Base-by-base conservation (phyloP, 108 stramenopile species). In the Conticribra weissflogii region DNA sequence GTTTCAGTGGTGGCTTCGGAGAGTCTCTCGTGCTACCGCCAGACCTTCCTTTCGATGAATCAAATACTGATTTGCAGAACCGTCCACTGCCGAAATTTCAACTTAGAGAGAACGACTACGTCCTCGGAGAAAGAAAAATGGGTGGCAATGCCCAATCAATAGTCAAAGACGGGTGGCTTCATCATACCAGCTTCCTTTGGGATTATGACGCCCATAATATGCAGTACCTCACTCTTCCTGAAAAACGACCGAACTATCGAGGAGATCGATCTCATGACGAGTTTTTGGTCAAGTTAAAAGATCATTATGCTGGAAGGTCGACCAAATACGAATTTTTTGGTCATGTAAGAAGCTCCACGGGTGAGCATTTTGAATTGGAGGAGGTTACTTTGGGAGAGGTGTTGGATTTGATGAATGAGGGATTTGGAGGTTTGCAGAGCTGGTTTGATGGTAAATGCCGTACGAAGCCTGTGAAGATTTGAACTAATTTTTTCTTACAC, bases 121-220 rank as follows among this genome's bases (percentile, higher is more conserved):
- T 95, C 19, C 53, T 97, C 8, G 89, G 83, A 9, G 79, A 88
- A 52, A 59, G 71, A 9, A 98, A 98, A 88, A 85, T 98, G 68
- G 98, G 89, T 22, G 98, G 98, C 8, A 98, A 98, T 80, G 96
- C 98, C 1, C 98, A 98, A 68, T 49, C 85, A 27, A 97, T 98
- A 55, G 78, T 83, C 17, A 88, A 79, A 59, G 80, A 61, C 15
- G 95, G 95, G 7, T 98, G 87, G 84, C 68, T 97, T 7, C 98
- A 98, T 65, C 98, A 98, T 68, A 98, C 98, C 4, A 88, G 87
- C 63, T 96, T 98, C 66, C 68, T 98, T 1, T 97, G 94, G 92
- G 94, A 96, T 59, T 95, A 83, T 61, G 79, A 85, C 21, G 54
- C 76, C 4, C 49, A 44, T 0, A 83, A 92, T 41, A 97, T 97